A percentile compares a stretch with the other conserved stretches of the same genome.
Evolutionary conservation across 2,329 filamentous ascomycete genomes (phyloP).

Genomic region (Parastagonospora avenae): DNA sequence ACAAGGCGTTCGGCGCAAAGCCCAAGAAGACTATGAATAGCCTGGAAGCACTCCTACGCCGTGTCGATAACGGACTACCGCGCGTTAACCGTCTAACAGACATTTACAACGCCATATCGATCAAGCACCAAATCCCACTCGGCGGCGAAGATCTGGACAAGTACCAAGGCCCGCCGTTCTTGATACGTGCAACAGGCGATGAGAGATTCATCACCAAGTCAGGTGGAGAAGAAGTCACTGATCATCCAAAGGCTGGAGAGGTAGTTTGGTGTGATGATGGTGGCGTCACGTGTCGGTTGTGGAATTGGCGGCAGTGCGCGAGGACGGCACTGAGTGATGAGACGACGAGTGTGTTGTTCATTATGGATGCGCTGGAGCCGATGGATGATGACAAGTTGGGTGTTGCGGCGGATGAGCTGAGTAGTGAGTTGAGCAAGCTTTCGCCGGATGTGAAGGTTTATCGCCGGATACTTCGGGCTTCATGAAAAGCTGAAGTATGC

Average conservation of each 20-base stretch:
- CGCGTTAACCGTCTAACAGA: slow-evolving; percentile 48
- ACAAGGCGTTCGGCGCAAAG: slow-evolving; percentile 49
- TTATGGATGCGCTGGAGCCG: slow-evolving; percentile 39
- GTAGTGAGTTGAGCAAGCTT: slow-evolving; percentile 17
- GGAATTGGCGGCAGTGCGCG: slow-evolving; percentile 50
- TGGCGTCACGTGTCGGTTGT: slow-evolving; percentile 47
- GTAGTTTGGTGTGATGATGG: slow-evolving; percentile 48
- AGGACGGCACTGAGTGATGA: slow-evolving; percentile 43
- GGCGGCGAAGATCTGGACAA: slow-evolving; percentile 49
- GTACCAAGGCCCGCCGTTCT: slow-evolving; percentile 39
- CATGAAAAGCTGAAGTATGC: neutral
- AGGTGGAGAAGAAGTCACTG: slow-evolving; percentile 29
- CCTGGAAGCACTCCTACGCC: slow-evolving; percentile 45
- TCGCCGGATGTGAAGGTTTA: slow-evolving; percentile 13
- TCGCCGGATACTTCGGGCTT: slow-evolving; percentile 6
- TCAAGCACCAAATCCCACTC: slow-evolving; percentile 48
- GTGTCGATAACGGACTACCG: slow-evolving; percentile 40
- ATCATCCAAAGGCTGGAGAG: slow-evolving; percentile 38
- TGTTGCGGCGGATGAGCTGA: slow-evolving; percentile 34
- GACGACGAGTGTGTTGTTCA: slow-evolving; percentile 45
- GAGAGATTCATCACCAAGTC: slow-evolving; percentile 43
- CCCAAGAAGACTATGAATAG: slow-evolving; percentile 47
- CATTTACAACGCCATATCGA: slow-evolving; percentile 48
- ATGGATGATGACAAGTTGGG: slow-evolving; percentile 27
- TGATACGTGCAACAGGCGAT: slow-evolving; percentile 40